phyloP scores from a whole-genome alignment of 129 eudicot species.

The Centaurea solstitialis region DNA sequence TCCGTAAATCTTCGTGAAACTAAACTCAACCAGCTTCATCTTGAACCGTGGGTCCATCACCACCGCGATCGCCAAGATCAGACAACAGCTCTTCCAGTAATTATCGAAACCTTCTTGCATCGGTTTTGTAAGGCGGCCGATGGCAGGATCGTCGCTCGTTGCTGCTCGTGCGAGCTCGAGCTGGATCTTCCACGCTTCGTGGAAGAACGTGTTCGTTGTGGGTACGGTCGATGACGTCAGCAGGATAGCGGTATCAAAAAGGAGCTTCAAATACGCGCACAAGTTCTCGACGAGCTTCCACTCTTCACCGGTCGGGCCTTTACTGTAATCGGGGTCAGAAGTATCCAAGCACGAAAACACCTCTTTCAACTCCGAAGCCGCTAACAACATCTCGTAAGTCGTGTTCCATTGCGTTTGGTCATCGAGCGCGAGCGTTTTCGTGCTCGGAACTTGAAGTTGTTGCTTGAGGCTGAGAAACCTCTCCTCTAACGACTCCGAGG shows the following conservation, averaged over 20 bases:
- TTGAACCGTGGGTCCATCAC: constrained; percentile 93
- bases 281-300: constrained; percentile 64
- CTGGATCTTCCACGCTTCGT: constrained; percentile 32
- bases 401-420: constrained; percentile 82
- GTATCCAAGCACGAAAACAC: constrained; percentile 84
- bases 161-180: constrained; percentile 10
- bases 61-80: constrained; percentile 71
- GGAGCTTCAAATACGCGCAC: constrained; percentile 52
- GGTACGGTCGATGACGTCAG: constrained; percentile 29
- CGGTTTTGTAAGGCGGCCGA: constrained; percentile 44
- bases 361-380: constrained; percentile 79
- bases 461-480: constrained; percentile 64
- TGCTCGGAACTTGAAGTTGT: constrained; percentile 80
- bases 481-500: constrained; percentile 63
- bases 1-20: constrained; percentile 73
- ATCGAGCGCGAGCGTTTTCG: constrained; percentile 58
- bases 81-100: constrained; percentile 64
- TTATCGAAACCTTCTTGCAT: constrained; percentile 72
- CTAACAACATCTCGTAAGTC: constrained; percentile 74
- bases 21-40: constrained; percentile 81
- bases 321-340: constrained; percentile 64
- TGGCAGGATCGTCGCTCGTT: constrained; percentile 24
- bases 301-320: constrained; percentile 58
- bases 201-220: constrained; percentile 24
- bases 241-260: constrained; percentile 66